Evolutionary conservation across 2,329 filamentous ascomycete species (phyloP).

Genomic region (Arthrobotrys megalospora): DNA sequence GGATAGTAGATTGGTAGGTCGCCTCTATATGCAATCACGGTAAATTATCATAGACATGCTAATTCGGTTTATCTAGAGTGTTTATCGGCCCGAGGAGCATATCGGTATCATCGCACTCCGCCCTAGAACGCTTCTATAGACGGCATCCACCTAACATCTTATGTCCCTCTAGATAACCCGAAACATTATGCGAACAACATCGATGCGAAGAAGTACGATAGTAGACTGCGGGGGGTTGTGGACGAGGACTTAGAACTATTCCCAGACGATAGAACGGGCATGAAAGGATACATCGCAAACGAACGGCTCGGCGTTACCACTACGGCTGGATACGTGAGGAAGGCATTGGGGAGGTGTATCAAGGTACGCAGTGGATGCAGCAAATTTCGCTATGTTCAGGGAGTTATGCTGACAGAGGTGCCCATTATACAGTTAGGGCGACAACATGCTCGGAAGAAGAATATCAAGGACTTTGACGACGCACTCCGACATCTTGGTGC

Average conservation of each 20-base stretch:
- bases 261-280: slow-evolving; percentile 82
- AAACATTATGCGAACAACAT: slow-evolving; percentile 87
- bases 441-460: slow-evolving; percentile 76
- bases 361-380: slow-evolving; percentile 29
- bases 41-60: slow-evolving; percentile 8
- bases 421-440: slow-evolving; percentile 80
- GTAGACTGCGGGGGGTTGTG: slow-evolving; percentile 84
- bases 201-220: slow-evolving; percentile 87
- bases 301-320: slow-evolving; percentile 91
- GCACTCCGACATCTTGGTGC: slow-evolving; percentile 89
- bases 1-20: slow-evolving; percentile 81
- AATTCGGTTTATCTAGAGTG: slow-evolving; percentile 24
- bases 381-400: background rate
- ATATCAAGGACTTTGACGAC: slow-evolving; percentile 85
- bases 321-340: slow-evolving; percentile 72
- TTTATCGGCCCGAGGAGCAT: slow-evolving; percentile 79
- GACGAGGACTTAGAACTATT: slow-evolving; percentile 77
- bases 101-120: slow-evolving; percentile 72
- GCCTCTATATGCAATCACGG: slow-evolving; percentile 66
- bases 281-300: slow-evolving; percentile 99
- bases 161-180: slow-evolving; percentile 68
- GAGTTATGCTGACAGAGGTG: slow-evolving; percentile 17
- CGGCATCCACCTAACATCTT: slow-evolving; percentile 20
- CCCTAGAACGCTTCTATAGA: background rate
- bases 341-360: slow-evolving; percentile 62